Base-by-base conservation (phyloP, 257 asterid species). In the Agastache rugosa region DNA sequence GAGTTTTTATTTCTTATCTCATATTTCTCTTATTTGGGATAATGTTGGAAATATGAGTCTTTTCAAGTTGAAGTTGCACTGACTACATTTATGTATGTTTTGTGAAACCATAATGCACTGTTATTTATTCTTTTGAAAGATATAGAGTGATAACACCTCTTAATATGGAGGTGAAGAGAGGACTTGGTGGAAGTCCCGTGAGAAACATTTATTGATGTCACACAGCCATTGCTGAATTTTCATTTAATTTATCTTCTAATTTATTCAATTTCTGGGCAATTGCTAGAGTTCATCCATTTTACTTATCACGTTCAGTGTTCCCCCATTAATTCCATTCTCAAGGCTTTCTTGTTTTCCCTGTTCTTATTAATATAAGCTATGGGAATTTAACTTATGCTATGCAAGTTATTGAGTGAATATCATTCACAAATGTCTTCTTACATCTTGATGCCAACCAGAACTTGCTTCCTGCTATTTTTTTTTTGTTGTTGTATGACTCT, bases 1-100 rank as follows among this genome's bases (percentile, higher is more conserved):
- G 27, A 74, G 4, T 10, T 58, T 42, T 34, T 75, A 14, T 25
- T 61, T 56, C 54, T 54, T 27, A 15, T 39, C 20, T 47, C 55
- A 63, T 68, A 71, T 55, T 79, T 51, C 39, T 50, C 34, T 54
- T 64, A 53, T n/a, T 50, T 34, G 35, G 51, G 71, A 47, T 63
- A 71, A 25, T 34, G 50, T 59, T 6, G 67, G 31, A 27, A 12
- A 14, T 51, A 71, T 69, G 45, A 44, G 56, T 73, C 50, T 68
- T 75, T 48, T 54, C 6, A 23, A 5, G 19, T 66, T 75, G 47
- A 47, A 71, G 53, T 31, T 75, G 48, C 58, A 68, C 5, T 17
- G 63, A 14, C 67, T 62, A 71, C 60, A 16, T 71, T 53, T 64
- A 58, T 64, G 56, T 37, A 34, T 81, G 11, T 60, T 65, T 60